Evolutionary conservation across 176 grass and related monocot species (phyloP).

Genomic region (Carex myosuroides): DNA sequence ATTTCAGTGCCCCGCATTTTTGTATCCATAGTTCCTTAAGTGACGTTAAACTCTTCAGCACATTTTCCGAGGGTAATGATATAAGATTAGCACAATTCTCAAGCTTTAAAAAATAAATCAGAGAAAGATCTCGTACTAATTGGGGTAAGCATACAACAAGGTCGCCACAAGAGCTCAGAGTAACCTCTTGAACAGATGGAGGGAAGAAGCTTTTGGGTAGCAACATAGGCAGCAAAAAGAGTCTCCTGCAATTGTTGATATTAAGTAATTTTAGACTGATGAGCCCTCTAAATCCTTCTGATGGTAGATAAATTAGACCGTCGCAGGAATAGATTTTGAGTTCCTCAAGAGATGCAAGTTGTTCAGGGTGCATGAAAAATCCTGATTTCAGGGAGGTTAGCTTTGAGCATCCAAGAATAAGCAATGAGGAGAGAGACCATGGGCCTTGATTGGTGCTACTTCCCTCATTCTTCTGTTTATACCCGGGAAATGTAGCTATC

Average conservation of each 20-base stretch:
- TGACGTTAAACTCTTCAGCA: background rate
- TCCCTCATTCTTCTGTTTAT: background rate
- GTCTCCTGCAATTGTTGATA: background rate
- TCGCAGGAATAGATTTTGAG: background rate
- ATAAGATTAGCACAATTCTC: background rate
- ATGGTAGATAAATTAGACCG: background rate
- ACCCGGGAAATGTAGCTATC: background rate
- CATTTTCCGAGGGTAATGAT: background rate
- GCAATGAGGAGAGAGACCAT: background rate
- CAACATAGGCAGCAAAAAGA: background rate
- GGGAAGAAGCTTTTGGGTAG: background rate
- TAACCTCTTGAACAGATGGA: background rate
- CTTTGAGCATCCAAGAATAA: background rate
- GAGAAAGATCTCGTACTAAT: background rate
- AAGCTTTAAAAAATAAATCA: background rate
- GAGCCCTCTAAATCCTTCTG: background rate
- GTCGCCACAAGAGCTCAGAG: background rate
- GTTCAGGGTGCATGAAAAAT: background rate
- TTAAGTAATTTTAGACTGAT: background rate
- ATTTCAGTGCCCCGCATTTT: background rate
- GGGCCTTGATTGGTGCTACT: background rate
- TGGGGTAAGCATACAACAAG: background rate
- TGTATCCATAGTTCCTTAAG: background rate
- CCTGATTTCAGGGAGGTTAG: background rate
- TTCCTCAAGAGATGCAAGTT: constrained; percentile 9